phyloP scores from a whole-genome alignment of 768 basidiomycete genomes.

The Filobasidium wieringae region DNA sequence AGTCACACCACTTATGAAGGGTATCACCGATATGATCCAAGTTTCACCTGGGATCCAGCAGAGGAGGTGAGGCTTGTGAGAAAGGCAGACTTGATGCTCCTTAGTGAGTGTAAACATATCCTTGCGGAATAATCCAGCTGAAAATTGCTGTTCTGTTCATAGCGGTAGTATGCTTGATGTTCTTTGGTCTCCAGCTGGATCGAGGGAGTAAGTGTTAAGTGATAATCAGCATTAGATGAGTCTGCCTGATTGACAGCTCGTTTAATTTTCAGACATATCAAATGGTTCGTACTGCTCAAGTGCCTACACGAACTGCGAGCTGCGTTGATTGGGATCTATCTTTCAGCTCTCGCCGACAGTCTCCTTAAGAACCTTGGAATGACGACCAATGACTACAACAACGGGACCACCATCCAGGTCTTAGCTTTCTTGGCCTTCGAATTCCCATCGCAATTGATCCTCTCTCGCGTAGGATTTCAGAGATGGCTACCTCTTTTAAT shows the following conservation, averaged over 20 bases:
- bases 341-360: constrained; percentile 9
- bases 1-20: constrained; percentile 1
- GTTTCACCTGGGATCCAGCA: background rate
- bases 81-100: background rate
- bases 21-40: background rate
- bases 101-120: background rate
- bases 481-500: constrained; percentile 16
- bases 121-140: background rate
- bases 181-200: constrained; percentile 2
- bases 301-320: background rate
- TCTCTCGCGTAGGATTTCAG: constrained; percentile 9
- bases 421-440: constrained; percentile 4
- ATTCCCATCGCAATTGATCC: constrained; percentile 16
- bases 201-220: constrained; percentile 8
- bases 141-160: background rate
- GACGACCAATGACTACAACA: constrained; percentile 14
- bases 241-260: too few relatives aligned
- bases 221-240: too few relatives aligned
- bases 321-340: background rate
- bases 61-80: background rate
- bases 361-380: constrained; percentile 11
- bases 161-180: constrained; percentile 5
- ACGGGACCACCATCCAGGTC: constrained; percentile 7
- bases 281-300: background rate
- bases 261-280: background rate